A percentile compares a stretch with the other conserved stretches of the same genome.
These are phyloP conservation scores for Ceratocystis smalleyi DNA, from an alignment of 2,329 filamentous ascomycete genomes.

Conservation along the genomic window DNA sequence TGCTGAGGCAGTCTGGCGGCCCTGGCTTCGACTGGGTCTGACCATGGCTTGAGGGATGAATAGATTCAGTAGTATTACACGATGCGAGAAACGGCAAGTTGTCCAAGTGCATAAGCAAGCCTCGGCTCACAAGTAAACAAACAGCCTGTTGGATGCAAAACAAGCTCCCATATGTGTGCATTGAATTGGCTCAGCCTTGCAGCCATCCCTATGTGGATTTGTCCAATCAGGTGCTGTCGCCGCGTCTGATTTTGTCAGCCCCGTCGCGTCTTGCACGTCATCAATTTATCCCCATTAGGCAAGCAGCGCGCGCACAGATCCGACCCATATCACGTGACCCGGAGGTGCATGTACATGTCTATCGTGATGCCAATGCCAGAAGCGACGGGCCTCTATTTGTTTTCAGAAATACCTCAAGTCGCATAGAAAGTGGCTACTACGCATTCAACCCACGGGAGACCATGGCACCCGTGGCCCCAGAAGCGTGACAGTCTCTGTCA, in stretches of 20 bases:
- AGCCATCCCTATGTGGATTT: neutral
- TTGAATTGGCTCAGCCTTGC: neutral
- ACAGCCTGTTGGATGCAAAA: neutral
- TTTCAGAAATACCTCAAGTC: no score
- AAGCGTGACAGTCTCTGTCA: no score
- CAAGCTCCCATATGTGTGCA: neutral
- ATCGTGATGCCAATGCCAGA: no score
- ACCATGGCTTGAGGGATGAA: conserved; percentile 3
- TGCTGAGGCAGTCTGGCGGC: conserved; percentile 6
- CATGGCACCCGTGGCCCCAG: no score
- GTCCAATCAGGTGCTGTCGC: neutral
- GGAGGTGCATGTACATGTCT: neutral
- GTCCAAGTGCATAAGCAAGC: no score
- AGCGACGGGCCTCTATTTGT: no score
- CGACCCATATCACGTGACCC: neutral
- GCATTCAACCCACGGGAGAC: no score
- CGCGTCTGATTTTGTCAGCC: neutral
- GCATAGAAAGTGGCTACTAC: no score
- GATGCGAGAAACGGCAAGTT: no score
- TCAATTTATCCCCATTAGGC: neutral
- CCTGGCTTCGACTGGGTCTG: conserved; percentile 15
- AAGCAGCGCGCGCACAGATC: neutral
- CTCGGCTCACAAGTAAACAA: neutral
- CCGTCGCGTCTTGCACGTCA: neutral
- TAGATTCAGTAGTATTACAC: no score